Percentiles rank a stretch among this genome's conserved stretches.
Evolutionary conservation across 2,329 filamentous ascomycete species (phyloP).

Genomic region (Penicillium sp.): DNA sequence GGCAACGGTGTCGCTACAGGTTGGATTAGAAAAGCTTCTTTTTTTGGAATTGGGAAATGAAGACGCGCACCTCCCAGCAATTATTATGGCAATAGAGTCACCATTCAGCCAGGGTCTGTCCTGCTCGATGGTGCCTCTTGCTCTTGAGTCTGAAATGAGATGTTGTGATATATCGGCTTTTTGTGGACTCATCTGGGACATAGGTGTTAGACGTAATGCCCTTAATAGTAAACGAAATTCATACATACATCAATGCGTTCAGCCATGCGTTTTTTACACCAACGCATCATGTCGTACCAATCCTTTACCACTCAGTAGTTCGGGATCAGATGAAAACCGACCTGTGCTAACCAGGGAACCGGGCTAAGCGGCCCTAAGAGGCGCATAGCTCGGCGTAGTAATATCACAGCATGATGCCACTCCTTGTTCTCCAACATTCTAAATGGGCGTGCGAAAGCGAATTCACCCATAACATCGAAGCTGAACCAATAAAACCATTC

Average conservation of each 20-base stretch:
- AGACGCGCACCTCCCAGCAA: conserved; percentile 1
- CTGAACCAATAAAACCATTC: neutral
- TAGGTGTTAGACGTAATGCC: neutral
- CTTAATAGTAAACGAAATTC: neutral
- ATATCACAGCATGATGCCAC: neutral
- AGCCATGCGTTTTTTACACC: neutral
- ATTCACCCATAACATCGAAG: conserved; percentile 2
- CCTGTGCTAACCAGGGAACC: neutral
- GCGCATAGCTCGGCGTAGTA: neutral
- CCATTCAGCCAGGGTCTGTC: neutral
- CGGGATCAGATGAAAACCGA: neutral
- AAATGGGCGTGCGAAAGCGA: neutral
- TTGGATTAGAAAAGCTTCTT: too few species aligned
- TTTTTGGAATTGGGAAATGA: neutral
- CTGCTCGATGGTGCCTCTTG: neutral
- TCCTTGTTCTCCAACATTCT: neutral
- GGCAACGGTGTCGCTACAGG: conserved; percentile 34
- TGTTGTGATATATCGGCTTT: neutral
- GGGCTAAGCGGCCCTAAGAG: neutral
- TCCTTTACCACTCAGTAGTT: neutral
- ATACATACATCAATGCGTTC: neutral
- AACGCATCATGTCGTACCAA: neutral
- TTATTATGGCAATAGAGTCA: neutral
- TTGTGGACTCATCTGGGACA: neutral
- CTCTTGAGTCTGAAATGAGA: neutral